Percentiles rank a stretch among this genome's conserved stretches.
Evolutionary conservation across 371 early-diverging fungal genomes (phyloP).

Genomic region (Mucor velutinosus): DNA sequence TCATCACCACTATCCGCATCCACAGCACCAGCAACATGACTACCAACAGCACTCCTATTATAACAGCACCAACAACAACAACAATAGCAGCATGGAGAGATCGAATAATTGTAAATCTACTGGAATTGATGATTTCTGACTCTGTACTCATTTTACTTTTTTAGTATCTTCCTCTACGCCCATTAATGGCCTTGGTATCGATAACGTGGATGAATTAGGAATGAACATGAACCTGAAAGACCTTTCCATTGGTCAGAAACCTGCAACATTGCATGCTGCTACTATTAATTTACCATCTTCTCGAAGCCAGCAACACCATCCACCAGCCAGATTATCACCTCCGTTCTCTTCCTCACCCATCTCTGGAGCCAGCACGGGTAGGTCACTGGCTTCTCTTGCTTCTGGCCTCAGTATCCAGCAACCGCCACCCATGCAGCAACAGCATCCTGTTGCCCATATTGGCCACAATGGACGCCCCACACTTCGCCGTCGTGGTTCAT

Average conservation of each 20-base stretch:
- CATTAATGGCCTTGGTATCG: slow-evolving; percentile 36
- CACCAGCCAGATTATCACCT: slow-evolving; percentile 23
- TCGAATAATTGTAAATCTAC: neutral
- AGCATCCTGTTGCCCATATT: neutral
- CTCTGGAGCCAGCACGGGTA: slow-evolving; percentile 39
- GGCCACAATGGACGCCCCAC: slow-evolving; percentile 31
- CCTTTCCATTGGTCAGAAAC: slow-evolving; percentile 39
- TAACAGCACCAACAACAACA: slow-evolving; percentile 3
- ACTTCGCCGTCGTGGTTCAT: slow-evolving; percentile 43
- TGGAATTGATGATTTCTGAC: neutral
- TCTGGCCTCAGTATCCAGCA: slow-evolving; percentile 42
- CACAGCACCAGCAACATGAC: neutral
- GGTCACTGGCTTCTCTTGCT: slow-evolving; percentile 41
- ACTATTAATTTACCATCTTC: slow-evolving; percentile 20
- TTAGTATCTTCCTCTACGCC: slow-evolving; percentile 3
- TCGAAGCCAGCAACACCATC: neutral
- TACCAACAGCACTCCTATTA: slow-evolving; percentile 5
- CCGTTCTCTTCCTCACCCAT: slow-evolving; percentile 40
- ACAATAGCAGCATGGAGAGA: neutral
- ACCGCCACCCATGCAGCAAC: slow-evolving; percentile 12
- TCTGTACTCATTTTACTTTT: neutral
- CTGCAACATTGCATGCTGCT: slow-evolving; percentile 20
- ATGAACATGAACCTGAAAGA: slow-evolving; percentile 33
- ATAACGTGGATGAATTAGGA: slow-evolving; percentile 42
- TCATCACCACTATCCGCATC: neutral